A percentile compares a stretch with the other conserved stretches of the same genome.
Evolutionary conservation across 805 yeast species (phyloP).

Genomic region (Candida maltosa): DNA sequence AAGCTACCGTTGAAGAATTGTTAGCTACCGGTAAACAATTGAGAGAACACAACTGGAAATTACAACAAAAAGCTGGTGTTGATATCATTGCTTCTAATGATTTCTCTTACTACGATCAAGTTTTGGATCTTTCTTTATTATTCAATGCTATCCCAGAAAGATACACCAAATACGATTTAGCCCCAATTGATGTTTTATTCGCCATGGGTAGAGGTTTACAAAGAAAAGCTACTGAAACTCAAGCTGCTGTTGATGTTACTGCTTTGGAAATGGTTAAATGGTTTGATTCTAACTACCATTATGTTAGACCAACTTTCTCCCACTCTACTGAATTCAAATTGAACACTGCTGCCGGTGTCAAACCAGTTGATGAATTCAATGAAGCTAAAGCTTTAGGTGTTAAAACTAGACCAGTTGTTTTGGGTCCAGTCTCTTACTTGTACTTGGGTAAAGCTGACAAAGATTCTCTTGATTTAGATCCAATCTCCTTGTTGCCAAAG

Average conservation of each 20-base stretch:
- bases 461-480: slow-evolving; percentile 93
- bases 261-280: slow-evolving; percentile 99
- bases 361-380: slow-evolving; percentile 95
- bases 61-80: slow-evolving; percentile 95
- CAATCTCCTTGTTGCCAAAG: slow-evolving; percentile 85
- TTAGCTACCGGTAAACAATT: slow-evolving; percentile 91
- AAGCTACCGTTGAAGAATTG: slow-evolving; percentile 81
- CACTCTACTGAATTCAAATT: slow-evolving; percentile 93
- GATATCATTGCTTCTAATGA: slow-evolving; percentile 96
- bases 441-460: slow-evolving; percentile 97
- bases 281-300: slow-evolving; percentile 99
- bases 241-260: slow-evolving; percentile 93
- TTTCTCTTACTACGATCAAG: slow-evolving; percentile 97
- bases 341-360: slow-evolving; percentile 66
- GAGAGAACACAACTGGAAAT: slow-evolving; percentile 96
- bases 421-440: slow-evolving; percentile 96
- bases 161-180: slow-evolving; percentile 87
- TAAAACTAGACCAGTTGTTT: slow-evolving; percentile 94
- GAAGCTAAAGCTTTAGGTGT: slow-evolving; percentile 97
- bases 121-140: slow-evolving; percentile 84
- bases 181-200: slow-evolving; percentile 86
- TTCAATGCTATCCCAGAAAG: slow-evolving; percentile 97
- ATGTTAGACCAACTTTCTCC: slow-evolving; percentile 98
- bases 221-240: slow-evolving; percentile 85
- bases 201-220: slow-evolving; percentile 99